Conservation (phyloP, 192 early-diverging fungal genomes). For the Lobulomyces angularis region DNA sequence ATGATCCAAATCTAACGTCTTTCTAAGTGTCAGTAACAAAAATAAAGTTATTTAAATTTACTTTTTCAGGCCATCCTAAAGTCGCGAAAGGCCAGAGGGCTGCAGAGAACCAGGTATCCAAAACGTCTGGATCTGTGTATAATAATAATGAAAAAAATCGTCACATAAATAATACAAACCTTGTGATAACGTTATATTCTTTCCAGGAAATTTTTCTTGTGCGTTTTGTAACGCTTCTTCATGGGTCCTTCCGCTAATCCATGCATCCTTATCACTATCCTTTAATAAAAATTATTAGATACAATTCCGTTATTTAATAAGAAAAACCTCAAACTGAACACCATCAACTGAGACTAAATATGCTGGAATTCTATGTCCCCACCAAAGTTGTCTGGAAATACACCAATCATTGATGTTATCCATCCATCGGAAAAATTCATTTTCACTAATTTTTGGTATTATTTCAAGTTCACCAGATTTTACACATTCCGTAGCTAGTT, state of each 20-base stretch:
- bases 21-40: too few species aligned
- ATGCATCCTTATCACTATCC: constrained; percentile 50
- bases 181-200: constrained; percentile 75
- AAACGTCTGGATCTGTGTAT: constrained; percentile 71
- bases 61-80: constrained; percentile 87
- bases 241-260: constrained; percentile 75
- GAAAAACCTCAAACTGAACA: constrained; percentile 14
- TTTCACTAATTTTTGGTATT: constrained; percentile 68
- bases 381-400: constrained; percentile 97
- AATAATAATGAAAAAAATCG: not conserved
- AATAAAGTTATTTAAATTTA: constrained; percentile 10
- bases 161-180: constrained; percentile 11
- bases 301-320: constrained; percentile 3
- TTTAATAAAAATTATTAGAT: constrained; percentile 14
- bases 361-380: constrained; percentile 93
- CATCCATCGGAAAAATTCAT: constrained; percentile 94
- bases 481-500: constrained; percentile 67
- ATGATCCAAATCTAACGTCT: constrained; percentile 65
- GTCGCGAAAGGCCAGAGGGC: constrained; percentile 98
- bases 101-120: constrained; percentile 99
- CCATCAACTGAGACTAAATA: constrained; percentile 81
- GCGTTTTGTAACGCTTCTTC: constrained; percentile 67
- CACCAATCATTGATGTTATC: constrained; percentile 97
- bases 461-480: constrained; percentile 71
- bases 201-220: constrained; percentile 61